These are phyloP conservation scores for Aspergillus sp. DNA, from an alignment of 2,329 filamentous ascomycete genomes.

Conservation along the genomic window DNA sequence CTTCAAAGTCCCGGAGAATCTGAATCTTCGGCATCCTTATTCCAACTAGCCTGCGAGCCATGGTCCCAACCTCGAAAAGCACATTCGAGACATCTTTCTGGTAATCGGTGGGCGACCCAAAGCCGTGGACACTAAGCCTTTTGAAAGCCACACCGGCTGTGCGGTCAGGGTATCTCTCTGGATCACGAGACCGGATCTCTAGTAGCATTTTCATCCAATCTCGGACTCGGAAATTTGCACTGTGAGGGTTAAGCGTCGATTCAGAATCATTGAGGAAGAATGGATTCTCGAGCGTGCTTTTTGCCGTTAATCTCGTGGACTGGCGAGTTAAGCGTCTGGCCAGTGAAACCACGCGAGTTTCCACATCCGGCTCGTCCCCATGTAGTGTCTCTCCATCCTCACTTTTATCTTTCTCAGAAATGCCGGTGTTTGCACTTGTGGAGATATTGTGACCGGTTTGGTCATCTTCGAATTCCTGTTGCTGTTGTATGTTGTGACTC, in stretches of 20 bases:
- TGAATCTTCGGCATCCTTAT: slow-evolving; percentile 51
- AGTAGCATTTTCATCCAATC: slow-evolving; percentile 50
- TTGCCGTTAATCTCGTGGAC: slow-evolving; percentile 23
- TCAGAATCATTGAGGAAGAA: slow-evolving; percentile 35
- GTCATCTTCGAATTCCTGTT: slow-evolving; percentile 11
- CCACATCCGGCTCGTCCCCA: slow-evolving; percentile 8
- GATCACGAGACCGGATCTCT: slow-evolving; percentile 49
- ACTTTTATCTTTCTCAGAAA: slow-evolving; percentile 11
- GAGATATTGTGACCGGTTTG: neutral
- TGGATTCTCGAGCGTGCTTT: slow-evolving; percentile 34
- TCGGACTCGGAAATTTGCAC: slow-evolving; percentile 45
- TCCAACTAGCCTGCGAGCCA: slow-evolving; percentile 33
- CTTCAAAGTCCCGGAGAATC: slow-evolving; percentile 65
- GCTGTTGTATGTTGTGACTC: slow-evolving; percentile 15
- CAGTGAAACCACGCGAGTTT: slow-evolving; percentile 19
- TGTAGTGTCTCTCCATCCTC: slow-evolving; percentile 16
- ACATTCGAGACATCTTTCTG: slow-evolving; percentile 51
- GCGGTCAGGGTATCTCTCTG: slow-evolving; percentile 53
- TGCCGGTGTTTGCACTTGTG: neutral
- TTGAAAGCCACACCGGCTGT: slow-evolving; percentile 66
- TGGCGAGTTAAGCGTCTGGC: slow-evolving; percentile 38
- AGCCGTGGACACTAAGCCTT: slow-evolving; percentile 68
- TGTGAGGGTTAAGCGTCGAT: slow-evolving; percentile 45
- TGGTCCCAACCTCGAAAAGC: slow-evolving; percentile 32
- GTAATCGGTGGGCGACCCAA: slow-evolving; percentile 67